Evolutionary conservation across 768 basidiomycete genomes (phyloP).

Genomic region (Serendipita sp.): DNA sequence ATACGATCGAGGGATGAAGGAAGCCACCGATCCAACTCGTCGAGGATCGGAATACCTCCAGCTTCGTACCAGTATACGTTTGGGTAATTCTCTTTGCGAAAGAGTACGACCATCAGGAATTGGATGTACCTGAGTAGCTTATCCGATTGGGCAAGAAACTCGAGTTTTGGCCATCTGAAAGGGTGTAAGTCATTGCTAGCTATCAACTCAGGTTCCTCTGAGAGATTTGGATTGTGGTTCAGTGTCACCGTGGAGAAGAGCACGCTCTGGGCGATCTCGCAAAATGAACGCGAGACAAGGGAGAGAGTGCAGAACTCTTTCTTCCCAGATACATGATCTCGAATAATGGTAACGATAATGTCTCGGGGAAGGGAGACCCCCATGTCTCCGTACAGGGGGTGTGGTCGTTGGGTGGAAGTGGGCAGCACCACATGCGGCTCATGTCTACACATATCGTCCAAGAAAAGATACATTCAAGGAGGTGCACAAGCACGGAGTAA

Average conservation of each 20-base stretch:
- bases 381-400: background rate
- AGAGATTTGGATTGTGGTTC: background rate
- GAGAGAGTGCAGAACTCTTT: background rate
- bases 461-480: too few species aligned
- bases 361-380: background rate
- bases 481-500: too few species aligned
- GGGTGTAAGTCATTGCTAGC: background rate
- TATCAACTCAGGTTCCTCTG: background rate
- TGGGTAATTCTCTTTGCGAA: background rate
- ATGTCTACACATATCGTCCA: too few species aligned
- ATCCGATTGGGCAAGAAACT: background rate
- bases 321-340: background rate
- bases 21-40: too few species aligned
- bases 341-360: background rate
- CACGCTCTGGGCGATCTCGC: background rate
- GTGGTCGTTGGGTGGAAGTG: too few species aligned
- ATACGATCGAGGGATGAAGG: too few species aligned
- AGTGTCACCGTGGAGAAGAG: background rate
- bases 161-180: background rate
- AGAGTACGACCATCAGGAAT: background rate
- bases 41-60: too few species aligned
- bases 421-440: too few species aligned
- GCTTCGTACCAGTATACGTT: background rate
- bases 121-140: background rate
- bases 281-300: background rate